These are phyloP conservation scores for Buxus sempervirens DNA, from an alignment of 164 flowering plant genomes.

Conservation along the genomic window DNA sequence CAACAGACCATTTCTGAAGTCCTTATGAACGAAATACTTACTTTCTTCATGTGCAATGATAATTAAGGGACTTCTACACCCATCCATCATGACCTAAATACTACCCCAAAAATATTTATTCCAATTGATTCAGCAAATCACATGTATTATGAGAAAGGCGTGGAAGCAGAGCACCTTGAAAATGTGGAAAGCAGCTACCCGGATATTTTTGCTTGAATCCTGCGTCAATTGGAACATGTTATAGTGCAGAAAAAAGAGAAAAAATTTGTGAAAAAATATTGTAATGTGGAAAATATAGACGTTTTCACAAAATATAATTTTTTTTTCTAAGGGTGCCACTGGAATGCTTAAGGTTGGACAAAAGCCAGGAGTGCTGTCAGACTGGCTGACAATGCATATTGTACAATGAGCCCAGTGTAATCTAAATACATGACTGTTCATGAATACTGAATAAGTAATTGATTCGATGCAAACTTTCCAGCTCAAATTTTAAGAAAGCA, in stretches of 20 bases:
- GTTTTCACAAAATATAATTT: not conserved
- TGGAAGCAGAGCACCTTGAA: constrained; percentile 64
- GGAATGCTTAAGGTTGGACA: not conserved
- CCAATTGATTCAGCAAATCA: constrained; percentile 2
- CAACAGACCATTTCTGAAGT: not conserved
- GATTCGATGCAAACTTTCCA: too few species aligned
- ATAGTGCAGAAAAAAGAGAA: not conserved
- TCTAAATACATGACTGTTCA: too few species aligned
- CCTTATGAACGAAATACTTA: too few species aligned
- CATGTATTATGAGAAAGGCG: not conserved
- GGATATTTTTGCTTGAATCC: constrained; percentile 98
- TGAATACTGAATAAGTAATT: too few species aligned
- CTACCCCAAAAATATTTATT: not conserved
- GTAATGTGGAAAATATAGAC: not conserved
- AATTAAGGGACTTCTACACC: not conserved
- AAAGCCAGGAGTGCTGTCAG: not conserved
- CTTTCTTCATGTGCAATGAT: not conserved
- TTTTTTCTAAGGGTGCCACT: not conserved
- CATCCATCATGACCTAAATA: not conserved
- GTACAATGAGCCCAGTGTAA: not conserved
- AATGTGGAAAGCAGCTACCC: constrained; percentile 89
- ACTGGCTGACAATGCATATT: not conserved
- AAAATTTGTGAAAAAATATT: not conserved
- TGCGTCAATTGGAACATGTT: constrained; percentile 27
- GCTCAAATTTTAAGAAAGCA: too few species aligned